A percentile compares a stretch with the other conserved stretches of the same genome.
Evolutionary conservation across 257 asterid species (phyloP).

Genomic region (Solanum infundibuliforme): DNA sequence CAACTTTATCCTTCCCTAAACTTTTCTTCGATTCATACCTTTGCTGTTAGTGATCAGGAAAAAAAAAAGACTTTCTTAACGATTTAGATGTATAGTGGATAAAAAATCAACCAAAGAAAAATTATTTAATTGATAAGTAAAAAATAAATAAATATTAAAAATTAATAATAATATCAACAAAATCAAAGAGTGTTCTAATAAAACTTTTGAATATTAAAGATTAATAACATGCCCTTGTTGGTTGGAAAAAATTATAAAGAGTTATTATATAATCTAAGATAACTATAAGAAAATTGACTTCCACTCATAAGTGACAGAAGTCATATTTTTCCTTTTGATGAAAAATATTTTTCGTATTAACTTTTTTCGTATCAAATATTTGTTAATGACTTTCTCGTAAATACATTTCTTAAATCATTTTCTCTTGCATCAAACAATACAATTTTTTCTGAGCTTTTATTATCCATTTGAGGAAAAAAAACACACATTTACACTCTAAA

Average conservation of each 20-base stretch:
- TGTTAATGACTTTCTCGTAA: background rate
- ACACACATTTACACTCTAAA: no score
- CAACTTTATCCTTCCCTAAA: background rate
- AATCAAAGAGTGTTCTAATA: background rate
- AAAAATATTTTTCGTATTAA: background rate
- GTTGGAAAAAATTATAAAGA: no score
- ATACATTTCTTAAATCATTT: background rate
- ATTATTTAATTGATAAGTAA: background rate
- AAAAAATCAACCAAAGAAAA: background rate
- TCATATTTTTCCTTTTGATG: background rate
- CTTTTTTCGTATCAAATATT: background rate
- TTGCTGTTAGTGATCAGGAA: background rate
- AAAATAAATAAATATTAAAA: no score
- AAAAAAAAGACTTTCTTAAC: background rate
- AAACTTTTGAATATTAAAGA: background rate
- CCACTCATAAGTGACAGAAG: background rate
- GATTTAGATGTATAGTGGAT: background rate
- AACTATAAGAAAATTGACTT: no score
- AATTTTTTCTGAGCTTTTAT: background rate
- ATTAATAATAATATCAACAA: background rate
- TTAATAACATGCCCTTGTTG: no score
- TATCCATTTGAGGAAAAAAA: no score
- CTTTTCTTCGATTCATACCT: background rate
- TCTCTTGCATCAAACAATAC: background rate
- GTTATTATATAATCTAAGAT: no score